Evolutionary conservation across 768 basidiomycete genomes (phyloP).

Genomic region (Boletus subcaerulescens): DNA sequence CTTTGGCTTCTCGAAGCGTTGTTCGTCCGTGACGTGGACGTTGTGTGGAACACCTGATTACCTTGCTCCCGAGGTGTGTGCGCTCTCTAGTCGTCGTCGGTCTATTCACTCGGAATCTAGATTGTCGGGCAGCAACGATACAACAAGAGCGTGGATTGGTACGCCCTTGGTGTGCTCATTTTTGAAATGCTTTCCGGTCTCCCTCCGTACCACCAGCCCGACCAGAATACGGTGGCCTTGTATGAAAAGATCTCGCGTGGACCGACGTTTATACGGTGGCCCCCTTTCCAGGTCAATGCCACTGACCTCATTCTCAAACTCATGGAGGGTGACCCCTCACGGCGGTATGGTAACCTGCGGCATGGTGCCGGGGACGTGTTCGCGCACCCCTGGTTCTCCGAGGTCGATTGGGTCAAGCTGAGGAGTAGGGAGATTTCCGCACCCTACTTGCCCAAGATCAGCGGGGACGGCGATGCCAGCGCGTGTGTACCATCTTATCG

Average conservation of each 20-base stretch:
- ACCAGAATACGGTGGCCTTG: slow-evolving; percentile 78
- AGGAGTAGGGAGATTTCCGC: slow-evolving; percentile 85
- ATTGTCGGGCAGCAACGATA: slow-evolving; percentile 82
- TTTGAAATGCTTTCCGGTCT: slow-evolving; percentile 98
- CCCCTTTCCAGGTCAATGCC: slow-evolving; percentile 70
- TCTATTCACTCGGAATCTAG: slow-evolving; percentile 33
- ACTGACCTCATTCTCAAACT: slow-evolving; percentile 88
- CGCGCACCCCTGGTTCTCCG: slow-evolving; percentile 88
- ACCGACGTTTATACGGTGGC: slow-evolving; percentile 74
- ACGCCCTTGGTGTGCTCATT: slow-evolving; percentile 93
- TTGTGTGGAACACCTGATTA: slow-evolving; percentile 96
- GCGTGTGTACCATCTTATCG: slow-evolving; percentile 51
- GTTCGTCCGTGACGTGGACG: slow-evolving; percentile 88
- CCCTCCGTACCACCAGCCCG: slow-evolving; percentile 90
- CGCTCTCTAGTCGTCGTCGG: slow-evolving; percentile 18
- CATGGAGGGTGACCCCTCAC: slow-evolving; percentile 84
- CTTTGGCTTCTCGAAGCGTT: slow-evolving; percentile 93
- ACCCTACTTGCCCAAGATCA: slow-evolving; percentile 91
- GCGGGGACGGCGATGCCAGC: slow-evolving; percentile 93
- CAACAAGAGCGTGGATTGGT: slow-evolving; percentile 98
- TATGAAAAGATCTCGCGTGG: slow-evolving; percentile 90
- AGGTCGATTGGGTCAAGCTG: slow-evolving; percentile 88
- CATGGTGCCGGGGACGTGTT: slow-evolving; percentile 92
- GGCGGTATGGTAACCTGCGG: slow-evolving; percentile 85
- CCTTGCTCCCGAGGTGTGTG: slow-evolving; percentile 83